Evolutionary conservation across 2,329 filamentous ascomycete species (phyloP).

Genomic region (Daldinia sp.): DNA sequence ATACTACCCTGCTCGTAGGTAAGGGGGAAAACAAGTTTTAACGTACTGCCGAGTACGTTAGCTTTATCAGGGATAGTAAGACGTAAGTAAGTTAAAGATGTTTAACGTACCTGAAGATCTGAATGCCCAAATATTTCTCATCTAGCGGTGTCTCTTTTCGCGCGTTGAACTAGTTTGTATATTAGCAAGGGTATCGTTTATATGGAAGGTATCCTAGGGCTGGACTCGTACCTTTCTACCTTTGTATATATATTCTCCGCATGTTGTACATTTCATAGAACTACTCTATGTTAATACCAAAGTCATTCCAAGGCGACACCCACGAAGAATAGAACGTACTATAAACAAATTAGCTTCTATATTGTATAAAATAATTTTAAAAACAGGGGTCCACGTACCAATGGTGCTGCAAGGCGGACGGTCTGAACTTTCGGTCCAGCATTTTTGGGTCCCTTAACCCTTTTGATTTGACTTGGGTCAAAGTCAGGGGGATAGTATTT

Average conservation of each 20-base stretch:
- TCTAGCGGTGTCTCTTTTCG: slow-evolving; percentile 89
- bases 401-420: slow-evolving; percentile 90
- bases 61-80: not conserved
- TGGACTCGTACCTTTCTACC: slow-evolving; percentile 29
- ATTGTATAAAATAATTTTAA: slow-evolving; percentile 43
- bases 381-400: slow-evolving; percentile 58
- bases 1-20: not conserved
- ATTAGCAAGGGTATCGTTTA: slow-evolving; percentile 48
- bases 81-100: not conserved
- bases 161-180: slow-evolving; percentile 75
- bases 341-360: slow-evolving; percentile 40
- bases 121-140: slow-evolving; percentile 87
- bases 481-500: slow-evolving; percentile 81
- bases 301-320: not conserved
- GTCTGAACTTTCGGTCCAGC: slow-evolving; percentile 83
- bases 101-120: slow-evolving; percentile 76
- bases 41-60: slow-evolving; percentile 23
- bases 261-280: slow-evolving; percentile 50
- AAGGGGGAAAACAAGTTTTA: not conserved
- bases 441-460: slow-evolving; percentile 73
- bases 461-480: slow-evolving; percentile 82
- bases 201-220: slow-evolving; percentile 52
- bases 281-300: not conserved
- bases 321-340: slow-evolving; percentile 13
- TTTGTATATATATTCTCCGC: slow-evolving; percentile 46